These are phyloP conservation scores for Komagataella phaffii DNA, from an alignment of 805 yeast genomes.

Conservation along the genomic window DNA sequence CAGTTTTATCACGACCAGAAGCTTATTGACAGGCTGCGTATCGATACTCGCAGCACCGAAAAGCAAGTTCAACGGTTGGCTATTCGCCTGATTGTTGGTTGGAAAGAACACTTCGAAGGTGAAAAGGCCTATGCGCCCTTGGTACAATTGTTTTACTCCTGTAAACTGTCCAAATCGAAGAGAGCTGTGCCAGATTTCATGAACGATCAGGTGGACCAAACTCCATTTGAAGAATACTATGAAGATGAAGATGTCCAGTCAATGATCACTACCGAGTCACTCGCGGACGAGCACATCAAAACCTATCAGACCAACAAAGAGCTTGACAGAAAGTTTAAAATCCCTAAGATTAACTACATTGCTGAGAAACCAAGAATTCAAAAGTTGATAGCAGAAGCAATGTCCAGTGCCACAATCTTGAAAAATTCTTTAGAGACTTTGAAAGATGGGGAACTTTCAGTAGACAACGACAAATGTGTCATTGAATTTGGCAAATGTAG, in stretches of 20 bases:
- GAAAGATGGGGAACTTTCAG: conserved; percentile 36
- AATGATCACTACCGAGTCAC: conserved; percentile 5
- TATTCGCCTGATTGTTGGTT: conserved; percentile 40
- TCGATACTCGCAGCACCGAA: conserved; percentile 23
- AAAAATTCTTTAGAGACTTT: conserved; percentile 38
- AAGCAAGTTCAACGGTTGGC: conserved; percentile 32
- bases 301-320: conserved; percentile 16
- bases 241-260: conserved; percentile 9
- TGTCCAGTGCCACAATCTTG: conserved; percentile 60
- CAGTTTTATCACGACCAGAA: conserved; percentile 54
- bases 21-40: conserved; percentile 48
- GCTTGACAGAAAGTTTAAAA: conserved; percentile 35
- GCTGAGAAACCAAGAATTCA: conserved; percentile 66
- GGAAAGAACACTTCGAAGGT: conserved; percentile 49
- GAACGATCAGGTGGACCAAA: conserved; percentile 38
- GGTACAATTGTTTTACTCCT: conserved; percentile 27
- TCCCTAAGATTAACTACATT: conserved; percentile 55
- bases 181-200: conserved; percentile 25
- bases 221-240: conserved; percentile 19
- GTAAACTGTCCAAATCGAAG: conserved; percentile 20
- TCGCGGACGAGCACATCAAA: conserved; percentile 1
- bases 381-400: conserved; percentile 57
- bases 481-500: conserved; percentile 64
- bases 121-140: conserved; percentile 34
- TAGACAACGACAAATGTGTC: conserved; percentile 50